Evolutionary conservation across 192 early-diverging fungal genomes (phyloP).

Genomic region (Ambispora gerdemannii): DNA sequence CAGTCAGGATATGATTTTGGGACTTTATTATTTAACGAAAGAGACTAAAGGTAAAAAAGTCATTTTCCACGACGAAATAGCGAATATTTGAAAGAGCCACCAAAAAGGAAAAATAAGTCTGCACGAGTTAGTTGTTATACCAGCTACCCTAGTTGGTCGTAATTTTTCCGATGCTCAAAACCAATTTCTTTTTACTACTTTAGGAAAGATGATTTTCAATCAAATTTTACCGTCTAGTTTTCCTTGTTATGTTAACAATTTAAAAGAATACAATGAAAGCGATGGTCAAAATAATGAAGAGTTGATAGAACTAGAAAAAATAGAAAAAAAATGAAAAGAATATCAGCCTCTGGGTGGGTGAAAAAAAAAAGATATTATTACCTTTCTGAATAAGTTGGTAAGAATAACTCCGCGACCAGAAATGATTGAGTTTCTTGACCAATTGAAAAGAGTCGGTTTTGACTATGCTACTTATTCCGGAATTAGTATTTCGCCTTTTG

Average conservation of each 20-base stretch:
- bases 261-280: not conserved
- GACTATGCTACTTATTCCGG: not conserved
- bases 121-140: not conserved
- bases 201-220: slow-evolving; percentile 7
- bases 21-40: slow-evolving; percentile 19
- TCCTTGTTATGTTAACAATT: slow-evolving; percentile 11
- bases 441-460: slow-evolving; percentile 15
- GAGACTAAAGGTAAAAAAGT: not conserved
- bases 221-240: slow-evolving; percentile 16
- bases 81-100: not conserved
- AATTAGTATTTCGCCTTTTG: slow-evolving; percentile 23
- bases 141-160: not conserved
- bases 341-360: not conserved
- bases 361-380: slow-evolving; percentile 23
- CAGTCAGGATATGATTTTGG: slow-evolving; percentile 22
- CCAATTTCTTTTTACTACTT: slow-evolving; percentile 12
- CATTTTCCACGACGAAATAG: not conserved
- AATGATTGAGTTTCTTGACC: slow-evolving; percentile 19
- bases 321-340: slow-evolving; percentile 2
- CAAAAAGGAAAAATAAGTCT: not conserved
- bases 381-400: slow-evolving; percentile 1
- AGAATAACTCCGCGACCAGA: slow-evolving; percentile 1
- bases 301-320: not conserved
- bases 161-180: not conserved
- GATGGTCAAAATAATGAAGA: not conserved